These are phyloP conservation scores for Fraxinus cuspidata DNA, from an alignment of 257 asterid genomes.

Conservation along the genomic window DNA sequence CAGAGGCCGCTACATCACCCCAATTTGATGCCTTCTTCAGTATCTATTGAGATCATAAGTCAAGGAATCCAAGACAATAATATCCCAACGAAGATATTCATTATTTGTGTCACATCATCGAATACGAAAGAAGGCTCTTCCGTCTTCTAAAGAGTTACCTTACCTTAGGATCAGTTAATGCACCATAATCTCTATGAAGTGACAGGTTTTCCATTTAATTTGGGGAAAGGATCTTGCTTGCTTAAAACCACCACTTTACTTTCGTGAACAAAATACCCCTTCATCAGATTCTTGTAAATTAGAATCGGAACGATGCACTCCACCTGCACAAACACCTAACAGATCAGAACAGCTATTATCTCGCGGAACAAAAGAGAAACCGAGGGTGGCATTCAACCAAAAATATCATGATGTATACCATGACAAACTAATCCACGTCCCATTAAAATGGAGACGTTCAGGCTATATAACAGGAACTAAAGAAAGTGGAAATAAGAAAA, in stretches of 20 bases:
- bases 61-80: neutral
- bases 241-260: slow-evolving; percentile 90
- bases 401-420: neutral
- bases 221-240: slow-evolving; percentile 97
- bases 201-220: slow-evolving; percentile 79
- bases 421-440: neutral
- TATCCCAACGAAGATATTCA: neutral
- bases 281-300: slow-evolving; percentile 82
- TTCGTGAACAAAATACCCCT: slow-evolving; percentile 97
- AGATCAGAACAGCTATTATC: neutral
- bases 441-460: neutral
- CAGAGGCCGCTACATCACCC: neutral
- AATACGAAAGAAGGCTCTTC: neutral
- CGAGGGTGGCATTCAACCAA: neutral
- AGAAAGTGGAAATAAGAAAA: slow-evolving; percentile 14
- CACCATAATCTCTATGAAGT: slow-evolving; percentile 41
- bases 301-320: slow-evolving; percentile 90
- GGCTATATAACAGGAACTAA: neutral
- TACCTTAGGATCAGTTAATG: too few species aligned
- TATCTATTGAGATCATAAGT: neutral
- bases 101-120: too few species aligned
- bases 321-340: slow-evolving; percentile 50
- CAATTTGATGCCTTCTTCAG: neutral
- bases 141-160: neutral
- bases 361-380: neutral